A percentile compares a stretch with the other conserved stretches of the same genome.
Evolutionary conservation across 768 basidiomycete species (phyloP).

Genomic region (Tricholoma sp.): DNA sequence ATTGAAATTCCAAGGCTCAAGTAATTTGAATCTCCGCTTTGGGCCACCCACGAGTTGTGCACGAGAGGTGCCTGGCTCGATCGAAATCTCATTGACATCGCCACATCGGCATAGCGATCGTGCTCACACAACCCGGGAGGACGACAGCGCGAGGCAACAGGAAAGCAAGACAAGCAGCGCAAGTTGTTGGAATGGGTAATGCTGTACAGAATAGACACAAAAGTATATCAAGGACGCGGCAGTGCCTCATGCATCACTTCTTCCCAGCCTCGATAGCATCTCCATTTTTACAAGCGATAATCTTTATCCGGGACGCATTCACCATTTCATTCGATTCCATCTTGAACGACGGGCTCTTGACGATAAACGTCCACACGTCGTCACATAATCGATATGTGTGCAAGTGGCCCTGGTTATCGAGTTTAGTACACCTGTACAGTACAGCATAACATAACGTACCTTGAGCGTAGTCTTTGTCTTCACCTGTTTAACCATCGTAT

Average conservation of each 20-base stretch:
- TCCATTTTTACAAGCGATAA: conserved; percentile 97
- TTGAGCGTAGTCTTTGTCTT: conserved; percentile 94
- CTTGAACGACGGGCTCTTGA: conserved; percentile 90
- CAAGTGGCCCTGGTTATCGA: conserved; percentile 65
- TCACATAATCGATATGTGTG: conserved; percentile 91
- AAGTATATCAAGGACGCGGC: background rate
- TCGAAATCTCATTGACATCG: too few species aligned
- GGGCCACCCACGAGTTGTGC: background rate
- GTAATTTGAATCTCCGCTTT: conserved; percentile 16
- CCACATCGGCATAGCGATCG: background rate
- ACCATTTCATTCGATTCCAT: conserved; percentile 89
- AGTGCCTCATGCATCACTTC: conserved; percentile 46
- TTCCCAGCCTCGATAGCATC: conserved; percentile 82
- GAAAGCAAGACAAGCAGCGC: too few species aligned
- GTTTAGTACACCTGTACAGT: background rate
- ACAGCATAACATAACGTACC: conserved; percentile 35
- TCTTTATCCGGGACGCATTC: conserved; percentile 79
- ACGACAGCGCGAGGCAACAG: too few species aligned
- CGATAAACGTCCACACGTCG: conserved; percentile 98
- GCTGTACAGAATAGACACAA: too few species aligned
- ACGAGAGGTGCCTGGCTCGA: too few species aligned
- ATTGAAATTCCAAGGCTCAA: background rate
- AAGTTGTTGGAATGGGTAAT: too few species aligned
- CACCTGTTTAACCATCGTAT: conserved; percentile 88
- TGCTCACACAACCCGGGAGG: background rate